phyloP scores from a whole-genome alignment of 2,329 filamentous ascomycete genomes.

The Fusarium begoniae region DNA sequence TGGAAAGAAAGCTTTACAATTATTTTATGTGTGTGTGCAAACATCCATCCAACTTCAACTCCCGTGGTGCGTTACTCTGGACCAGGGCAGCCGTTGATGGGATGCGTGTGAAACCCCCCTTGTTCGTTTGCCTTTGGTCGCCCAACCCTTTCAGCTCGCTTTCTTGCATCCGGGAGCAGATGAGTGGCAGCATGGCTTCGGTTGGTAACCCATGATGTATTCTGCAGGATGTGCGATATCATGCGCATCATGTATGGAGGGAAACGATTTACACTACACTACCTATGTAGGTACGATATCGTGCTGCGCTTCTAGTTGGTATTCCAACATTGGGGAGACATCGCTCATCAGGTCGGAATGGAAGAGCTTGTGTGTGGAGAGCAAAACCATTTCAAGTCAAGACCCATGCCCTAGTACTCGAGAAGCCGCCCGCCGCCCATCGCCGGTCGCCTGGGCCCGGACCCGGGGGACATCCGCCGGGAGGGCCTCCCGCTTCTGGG shows the following conservation, averaged over 20 bases:
- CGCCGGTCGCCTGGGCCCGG: slow-evolving; percentile 30
- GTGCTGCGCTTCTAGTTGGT: not conserved
- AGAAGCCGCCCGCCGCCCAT: slow-evolving; percentile 19
- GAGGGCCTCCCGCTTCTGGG: slow-evolving; percentile 36
- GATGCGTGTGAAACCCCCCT: slow-evolving; percentile 23
- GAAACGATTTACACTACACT: slow-evolving; percentile 2
- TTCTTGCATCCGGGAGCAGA: slow-evolving; percentile 36
- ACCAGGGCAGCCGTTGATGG: slow-evolving; percentile 5
- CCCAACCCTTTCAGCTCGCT: slow-evolving; percentile 29
- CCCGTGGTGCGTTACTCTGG: slow-evolving; percentile 30
- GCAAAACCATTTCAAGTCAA: slow-evolving; percentile 17
- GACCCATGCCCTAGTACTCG: slow-evolving; percentile 27
- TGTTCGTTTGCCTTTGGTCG: slow-evolving; percentile 24
- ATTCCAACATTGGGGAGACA: slow-evolving; percentile 1
- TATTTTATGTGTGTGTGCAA: slow-evolving; percentile 19
- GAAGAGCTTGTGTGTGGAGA: slow-evolving; percentile 25
- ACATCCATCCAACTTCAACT: slow-evolving; percentile 28
- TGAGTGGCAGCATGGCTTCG: slow-evolving; percentile 21
- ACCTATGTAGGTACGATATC: slow-evolving; percentile 1
- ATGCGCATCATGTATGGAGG: slow-evolving; percentile 20
- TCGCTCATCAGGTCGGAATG: slow-evolving; percentile 4
- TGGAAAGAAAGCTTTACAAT: slow-evolving; percentile 21
- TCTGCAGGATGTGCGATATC: slow-evolving; percentile 20
- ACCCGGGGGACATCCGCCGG: slow-evolving; percentile 32
- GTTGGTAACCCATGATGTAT: slow-evolving; percentile 26